phyloP scores from a whole-genome alignment of 495 filamentous ascomycete species.

The Tuber melanosporum region DNA sequence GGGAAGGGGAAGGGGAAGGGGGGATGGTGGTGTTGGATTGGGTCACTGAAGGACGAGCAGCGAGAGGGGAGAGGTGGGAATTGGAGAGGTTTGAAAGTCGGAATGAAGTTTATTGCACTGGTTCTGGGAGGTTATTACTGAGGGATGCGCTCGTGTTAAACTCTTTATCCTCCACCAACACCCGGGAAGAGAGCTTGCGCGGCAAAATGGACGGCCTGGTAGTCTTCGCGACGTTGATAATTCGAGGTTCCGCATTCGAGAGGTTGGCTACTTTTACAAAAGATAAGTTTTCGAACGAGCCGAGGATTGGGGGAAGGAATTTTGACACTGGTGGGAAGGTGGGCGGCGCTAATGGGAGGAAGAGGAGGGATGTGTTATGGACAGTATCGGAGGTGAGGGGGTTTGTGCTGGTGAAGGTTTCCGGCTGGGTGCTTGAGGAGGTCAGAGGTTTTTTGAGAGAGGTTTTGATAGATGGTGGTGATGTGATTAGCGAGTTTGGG shows the following conservation, averaged over 20 bases:
- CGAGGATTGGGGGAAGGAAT: slow-evolving; percentile 62
- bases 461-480: slow-evolving; percentile 52
- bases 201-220: slow-evolving; percentile 59
- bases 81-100: slow-evolving; percentile 66
- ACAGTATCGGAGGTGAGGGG: slow-evolving; percentile 76
- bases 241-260: slow-evolving; percentile 66
- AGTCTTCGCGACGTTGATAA: slow-evolving; percentile 74
- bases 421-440: slow-evolving; percentile 56
- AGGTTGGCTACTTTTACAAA: slow-evolving; percentile 63
- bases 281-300: slow-evolving; percentile 64
- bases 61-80: slow-evolving; percentile 86
- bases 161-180: not conserved
- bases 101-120: slow-evolving; percentile 66
- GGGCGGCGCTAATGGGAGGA: slow-evolving; percentile 50
- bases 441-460: slow-evolving; percentile 56
- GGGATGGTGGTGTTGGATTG: slow-evolving; percentile 82
- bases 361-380: slow-evolving; percentile 63
- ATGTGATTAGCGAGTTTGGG: slow-evolving; percentile 55
- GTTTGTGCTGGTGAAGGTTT: slow-evolving; percentile 84
- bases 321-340: slow-evolving; percentile 43
- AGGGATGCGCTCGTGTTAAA: slow-evolving; percentile 70
- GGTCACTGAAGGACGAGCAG: slow-evolving; percentile 79
- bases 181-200: slow-evolving; percentile 45
- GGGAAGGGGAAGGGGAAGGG: slow-evolving; percentile 29
- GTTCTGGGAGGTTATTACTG: slow-evolving; percentile 59